These are phyloP conservation scores for Chrysoporthe deuterocubensis DNA, from an alignment of 2,329 filamentous ascomycete genomes.

Conservation along the genomic window DNA sequence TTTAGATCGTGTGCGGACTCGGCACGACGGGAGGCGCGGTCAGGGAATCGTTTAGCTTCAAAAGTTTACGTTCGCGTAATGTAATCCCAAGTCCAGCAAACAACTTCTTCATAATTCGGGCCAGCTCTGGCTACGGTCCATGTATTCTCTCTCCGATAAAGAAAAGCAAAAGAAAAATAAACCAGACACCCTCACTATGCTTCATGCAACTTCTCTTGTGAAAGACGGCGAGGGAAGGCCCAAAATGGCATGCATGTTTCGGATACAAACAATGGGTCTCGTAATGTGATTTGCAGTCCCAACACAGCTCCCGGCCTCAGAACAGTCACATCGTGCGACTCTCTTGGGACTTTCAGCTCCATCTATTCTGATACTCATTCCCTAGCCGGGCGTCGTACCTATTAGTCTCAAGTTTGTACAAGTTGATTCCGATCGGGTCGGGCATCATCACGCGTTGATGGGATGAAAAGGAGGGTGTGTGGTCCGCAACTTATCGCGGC, in stretches of 20 bases:
- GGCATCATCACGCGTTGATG: neutral
- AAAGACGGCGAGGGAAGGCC: too few relatives aligned
- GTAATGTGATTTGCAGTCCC: too few relatives aligned
- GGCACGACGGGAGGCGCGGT: neutral
- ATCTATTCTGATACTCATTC: too few relatives aligned
- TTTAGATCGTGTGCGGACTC: neutral
- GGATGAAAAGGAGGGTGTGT: too few relatives aligned
- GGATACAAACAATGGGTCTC: too few relatives aligned
- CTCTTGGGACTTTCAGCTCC: too few relatives aligned
- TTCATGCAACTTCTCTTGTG: too few relatives aligned
- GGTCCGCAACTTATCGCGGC: neutral
- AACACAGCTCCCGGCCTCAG: neutral
- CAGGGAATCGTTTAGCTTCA: neutral
- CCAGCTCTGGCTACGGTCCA: neutral
- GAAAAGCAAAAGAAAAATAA: neutral
- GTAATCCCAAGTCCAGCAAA: neutral
- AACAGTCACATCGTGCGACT: neutral
- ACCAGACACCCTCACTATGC: neutral
- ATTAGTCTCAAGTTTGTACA: neutral
- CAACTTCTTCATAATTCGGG: neutral
- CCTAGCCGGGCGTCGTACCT: neutral
- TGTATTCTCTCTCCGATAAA: neutral
- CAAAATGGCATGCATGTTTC: too few relatives aligned
- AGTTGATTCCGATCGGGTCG: constrained; percentile 1
- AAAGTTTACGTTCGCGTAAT: neutral